Base-by-base conservation (phyloP, 1,284 basidiomycete genomes). In the Athelia sp. region DNA sequence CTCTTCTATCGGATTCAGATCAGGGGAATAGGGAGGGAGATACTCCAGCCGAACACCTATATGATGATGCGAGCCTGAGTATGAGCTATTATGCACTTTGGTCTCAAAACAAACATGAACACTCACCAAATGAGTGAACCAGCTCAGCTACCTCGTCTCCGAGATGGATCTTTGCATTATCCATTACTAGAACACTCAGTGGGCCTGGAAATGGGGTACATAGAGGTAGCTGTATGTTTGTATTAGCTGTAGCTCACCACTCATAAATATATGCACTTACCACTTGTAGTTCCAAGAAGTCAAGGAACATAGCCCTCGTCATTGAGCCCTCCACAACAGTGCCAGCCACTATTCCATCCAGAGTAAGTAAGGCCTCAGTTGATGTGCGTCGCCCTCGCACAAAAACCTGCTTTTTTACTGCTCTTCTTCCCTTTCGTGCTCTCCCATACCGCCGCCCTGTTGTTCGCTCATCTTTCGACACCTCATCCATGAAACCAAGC, bases 1-100 rank as follows among this genome's bases (percentile, higher is more conserved):
- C n/a, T 40, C 36, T 21, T 40, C 36, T 8, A 40, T 40, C 15
- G 63, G 67, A 46, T 68, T 68, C 43, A 61, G 57, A 47, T 69
- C 60, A 2, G 64, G 67, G 0, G 64, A 70, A 49, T 70, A 70
- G 4, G 67, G 57, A 14, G 67, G 67, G 1, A 71, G 56, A 51
- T 58, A 67, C 29, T 55, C 54, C 32, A 64, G 52, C 1, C 51
- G 52, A 17, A 64, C 56, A 49, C 55, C 62, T 57, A 46, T 21
- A 43, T n/a, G n/a, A n/a, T n/a, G n/a, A n/a, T n/a, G n/a, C n/a
- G n/a, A n/a, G n/a, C n/a, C n/a, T n/a, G n/a, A n/a, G n/a, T n/a
- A n/a, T n/a, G n/a, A n/a, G n/a, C n/a, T n/a, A n/a, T n/a, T n/a
- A n/a, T n/a, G n/a, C n/a, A n/a, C n/a, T n/a, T n/a, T n/a, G n/a